Conservation (phyloP, 2,329 filamentous ascomycete species). For the Penicillium fuscoglaucum region DNA sequence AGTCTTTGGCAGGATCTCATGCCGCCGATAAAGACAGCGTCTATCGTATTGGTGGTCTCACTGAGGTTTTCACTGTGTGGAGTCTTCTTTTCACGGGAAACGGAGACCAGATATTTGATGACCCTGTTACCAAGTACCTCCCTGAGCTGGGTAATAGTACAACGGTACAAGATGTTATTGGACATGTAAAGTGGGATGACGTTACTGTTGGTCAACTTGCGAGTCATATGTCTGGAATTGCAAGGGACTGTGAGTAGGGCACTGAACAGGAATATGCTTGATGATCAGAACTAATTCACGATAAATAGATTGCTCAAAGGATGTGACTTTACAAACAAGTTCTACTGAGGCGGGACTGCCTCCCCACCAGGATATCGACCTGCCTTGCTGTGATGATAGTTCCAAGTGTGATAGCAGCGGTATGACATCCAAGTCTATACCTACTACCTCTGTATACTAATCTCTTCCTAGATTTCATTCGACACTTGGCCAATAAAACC, state of each 20-base stretch:
- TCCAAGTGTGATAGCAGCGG: not conserved
- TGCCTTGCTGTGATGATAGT: not conserved
- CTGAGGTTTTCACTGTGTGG: not conserved
- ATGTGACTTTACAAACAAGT: not conserved
- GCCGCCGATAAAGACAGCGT: not conserved
- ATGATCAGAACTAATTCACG: not conserved
- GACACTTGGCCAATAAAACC: not conserved
- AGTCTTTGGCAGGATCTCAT: not conserved
- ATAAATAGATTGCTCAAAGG: not conserved
- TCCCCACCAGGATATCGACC: not conserved
- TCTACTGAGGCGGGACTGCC: not conserved
- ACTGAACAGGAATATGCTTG: not conserved
- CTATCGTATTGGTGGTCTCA: not conserved
- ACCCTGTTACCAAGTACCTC: not conserved
- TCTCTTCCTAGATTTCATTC: not conserved
- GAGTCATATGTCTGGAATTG: conserved; percentile 25
- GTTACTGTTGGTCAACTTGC: conserved; percentile 28
- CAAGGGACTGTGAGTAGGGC: conserved; percentile 20
- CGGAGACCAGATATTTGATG: not conserved
- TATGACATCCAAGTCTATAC: not conserved
- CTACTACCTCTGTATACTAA: not conserved
- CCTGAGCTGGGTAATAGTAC: not conserved
- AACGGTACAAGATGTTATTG: not conserved
- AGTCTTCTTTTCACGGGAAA: not conserved
- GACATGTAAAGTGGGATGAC: conserved; percentile 13